A percentile compares a stretch with the other conserved stretches of the same genome.
Conservation (phyloP, 805 yeast species). For the Geotrichum ghanense region DNA sequence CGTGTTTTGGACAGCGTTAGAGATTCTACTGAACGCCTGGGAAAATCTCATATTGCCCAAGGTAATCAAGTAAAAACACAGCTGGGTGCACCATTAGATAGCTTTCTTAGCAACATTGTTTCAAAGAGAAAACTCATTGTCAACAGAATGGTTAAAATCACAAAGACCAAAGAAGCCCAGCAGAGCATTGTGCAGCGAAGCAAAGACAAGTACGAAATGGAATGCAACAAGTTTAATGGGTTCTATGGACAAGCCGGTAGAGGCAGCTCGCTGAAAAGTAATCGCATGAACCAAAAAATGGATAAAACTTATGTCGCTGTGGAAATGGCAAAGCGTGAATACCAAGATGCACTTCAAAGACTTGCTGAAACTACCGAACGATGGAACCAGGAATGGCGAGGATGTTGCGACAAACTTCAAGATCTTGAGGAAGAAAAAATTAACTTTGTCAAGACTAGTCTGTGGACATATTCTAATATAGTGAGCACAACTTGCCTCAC, state of each 20-base stretch:
- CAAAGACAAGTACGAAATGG: constrained; percentile 40
- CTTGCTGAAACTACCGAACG: constrained; percentile 46
- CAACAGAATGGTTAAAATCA: constrained; percentile 41
- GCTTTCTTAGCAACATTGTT: constrained; percentile 40
- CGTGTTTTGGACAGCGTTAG: constrained; percentile 48
- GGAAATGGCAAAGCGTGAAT: constrained; percentile 39
- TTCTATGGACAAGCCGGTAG: constrained; percentile 35
- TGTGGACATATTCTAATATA: constrained; percentile 71
- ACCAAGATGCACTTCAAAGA: constrained; percentile 42
- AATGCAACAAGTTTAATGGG: constrained; percentile 47
- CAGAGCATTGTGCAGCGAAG: constrained; percentile 25
- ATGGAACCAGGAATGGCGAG: constrained; percentile 66
- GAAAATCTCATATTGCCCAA: constrained; percentile 42
- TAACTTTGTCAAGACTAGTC: constrained; percentile 52
- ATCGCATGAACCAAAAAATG: constrained; percentile 48
- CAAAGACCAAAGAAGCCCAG: constrained; percentile 33
- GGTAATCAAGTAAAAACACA: constrained; percentile 40
- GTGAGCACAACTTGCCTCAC: constrained; percentile 66
- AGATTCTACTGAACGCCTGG: constrained; percentile 49
- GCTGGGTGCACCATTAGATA: constrained; percentile 39
- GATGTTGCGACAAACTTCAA: constrained; percentile 51
- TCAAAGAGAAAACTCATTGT: constrained; percentile 48
- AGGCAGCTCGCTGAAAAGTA: constrained; percentile 29
- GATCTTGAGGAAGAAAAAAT: constrained; percentile 61
- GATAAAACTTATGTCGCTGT: constrained; percentile 35